Conservation (phyloP, 2,329 filamentous ascomycete genomes). For the Laburnicola sp. region DNA sequence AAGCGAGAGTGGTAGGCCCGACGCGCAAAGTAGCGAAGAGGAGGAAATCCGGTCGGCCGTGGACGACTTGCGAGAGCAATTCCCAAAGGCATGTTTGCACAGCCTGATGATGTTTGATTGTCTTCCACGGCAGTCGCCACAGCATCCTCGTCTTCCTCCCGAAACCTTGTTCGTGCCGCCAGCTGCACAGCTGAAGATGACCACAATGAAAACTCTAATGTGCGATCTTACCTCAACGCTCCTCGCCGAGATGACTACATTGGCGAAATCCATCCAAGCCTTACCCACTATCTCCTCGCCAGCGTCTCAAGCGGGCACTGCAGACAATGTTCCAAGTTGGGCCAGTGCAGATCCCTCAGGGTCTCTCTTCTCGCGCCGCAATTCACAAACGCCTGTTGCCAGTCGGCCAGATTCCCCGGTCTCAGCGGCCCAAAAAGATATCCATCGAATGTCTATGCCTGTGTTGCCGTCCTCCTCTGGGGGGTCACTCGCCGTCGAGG, state of each 20-base stretch:
- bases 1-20: slow-evolving; percentile 12
- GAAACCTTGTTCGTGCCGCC: slow-evolving; percentile 73
- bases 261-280: slow-evolving; percentile 53
- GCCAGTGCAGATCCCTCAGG: slow-evolving; percentile 29
- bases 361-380: slow-evolving; percentile 31
- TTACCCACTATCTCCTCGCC: slow-evolving; percentile 66
- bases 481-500: slow-evolving; percentile 26
- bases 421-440: slow-evolving; percentile 58
- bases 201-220: slow-evolving; percentile 61
- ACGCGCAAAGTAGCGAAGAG: slow-evolving; percentile 29
- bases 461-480: slow-evolving; percentile 53
- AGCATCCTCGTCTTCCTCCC: slow-evolving; percentile 56
- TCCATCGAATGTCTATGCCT: slow-evolving; percentile 81
- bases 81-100: slow-evolving; percentile 75
- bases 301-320: slow-evolving; percentile 32
- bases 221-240: slow-evolving; percentile 51
- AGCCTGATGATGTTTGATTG: slow-evolving; percentile 82
- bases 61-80: slow-evolving; percentile 70
- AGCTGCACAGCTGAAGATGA: slow-evolving; percentile 67
- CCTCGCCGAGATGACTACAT: slow-evolving; percentile 52
- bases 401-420: slow-evolving; percentile 39
- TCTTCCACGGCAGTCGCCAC: slow-evolving; percentile 32
- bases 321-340: slow-evolving; percentile 36
- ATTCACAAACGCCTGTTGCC: slow-evolving; percentile 33
- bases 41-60: slow-evolving; percentile 62